Evolutionary conservation across 2,329 filamentous ascomycete genomes (phyloP).

Genomic region (Mollisia scopiformis): DNA sequence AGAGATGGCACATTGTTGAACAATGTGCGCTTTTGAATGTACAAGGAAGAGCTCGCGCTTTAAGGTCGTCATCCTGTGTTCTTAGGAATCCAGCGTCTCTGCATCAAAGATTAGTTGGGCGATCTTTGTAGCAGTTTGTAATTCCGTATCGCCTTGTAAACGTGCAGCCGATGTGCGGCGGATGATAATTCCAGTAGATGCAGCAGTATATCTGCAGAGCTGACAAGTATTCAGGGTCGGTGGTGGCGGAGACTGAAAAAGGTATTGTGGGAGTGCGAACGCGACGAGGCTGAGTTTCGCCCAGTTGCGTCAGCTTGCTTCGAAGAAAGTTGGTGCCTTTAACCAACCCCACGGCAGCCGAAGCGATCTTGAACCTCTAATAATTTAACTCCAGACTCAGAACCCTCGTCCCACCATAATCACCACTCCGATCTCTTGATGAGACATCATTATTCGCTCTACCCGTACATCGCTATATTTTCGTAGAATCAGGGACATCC

Average conservation of each 20-base stretch:
- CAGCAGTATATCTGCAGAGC: background rate
- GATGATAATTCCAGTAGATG: background rate
- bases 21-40: too few relatives aligned
- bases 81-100: too few relatives aligned
- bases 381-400: background rate
- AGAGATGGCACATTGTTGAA: too few relatives aligned
- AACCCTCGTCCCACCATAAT: background rate
- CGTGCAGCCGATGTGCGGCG: background rate
- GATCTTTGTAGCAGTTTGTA: background rate
- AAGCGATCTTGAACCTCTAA: background rate
- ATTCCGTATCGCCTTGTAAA: background rate
- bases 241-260: background rate
- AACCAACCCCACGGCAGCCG: conserved; percentile 3
- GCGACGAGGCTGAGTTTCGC: conserved; percentile 2
- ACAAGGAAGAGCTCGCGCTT: too few relatives aligned
- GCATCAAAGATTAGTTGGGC: too few relatives aligned
- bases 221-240: background rate
- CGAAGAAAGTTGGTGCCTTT: background rate
- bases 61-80: too few relatives aligned
- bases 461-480: background rate
- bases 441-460: conserved; percentile 10
- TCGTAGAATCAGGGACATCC: background rate
- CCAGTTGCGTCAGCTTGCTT: conserved; percentile 1
- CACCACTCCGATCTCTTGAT: conserved; percentile 11
- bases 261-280: too few relatives aligned